phyloP scores from a whole-genome alignment of 139 green algal species.

The Asterochloris sp. region DNA sequence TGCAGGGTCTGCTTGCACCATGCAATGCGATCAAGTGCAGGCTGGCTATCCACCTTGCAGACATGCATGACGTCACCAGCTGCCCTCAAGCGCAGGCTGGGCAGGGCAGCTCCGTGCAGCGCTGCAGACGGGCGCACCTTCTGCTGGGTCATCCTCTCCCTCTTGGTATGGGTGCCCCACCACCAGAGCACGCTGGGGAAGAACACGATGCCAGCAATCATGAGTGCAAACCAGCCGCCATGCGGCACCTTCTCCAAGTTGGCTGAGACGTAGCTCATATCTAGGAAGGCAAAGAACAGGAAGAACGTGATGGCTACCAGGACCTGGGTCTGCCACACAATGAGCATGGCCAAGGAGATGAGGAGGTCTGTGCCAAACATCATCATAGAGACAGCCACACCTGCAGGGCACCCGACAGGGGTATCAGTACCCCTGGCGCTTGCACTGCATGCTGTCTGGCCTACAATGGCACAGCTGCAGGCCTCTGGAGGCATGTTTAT shows the following conservation, averaged over 20 bases:
- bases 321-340: conserved; percentile 25
- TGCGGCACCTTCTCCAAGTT: conserved; percentile 41
- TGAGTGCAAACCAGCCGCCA: conserved; percentile 36
- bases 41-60: no score
- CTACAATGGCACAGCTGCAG: no score
- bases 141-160: neutral
- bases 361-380: conserved; percentile 41
- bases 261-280: conserved; percentile 30
- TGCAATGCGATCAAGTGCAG: no score
- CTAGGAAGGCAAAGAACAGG: conserved; percentile 35
- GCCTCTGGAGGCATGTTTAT: no score
- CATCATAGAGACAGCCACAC: conserved; percentile 33
- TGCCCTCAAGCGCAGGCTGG: no score
- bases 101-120: no score
- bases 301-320: conserved; percentile 20
- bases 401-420: conserved; percentile 3
- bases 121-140: no score
- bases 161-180: conserved; percentile 15
- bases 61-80: no score
- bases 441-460: no score
- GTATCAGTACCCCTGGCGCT: no score
- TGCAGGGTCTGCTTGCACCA: no score
- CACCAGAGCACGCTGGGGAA: conserved; percentile 8
- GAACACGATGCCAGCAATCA: conserved; percentile 16
- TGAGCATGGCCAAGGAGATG: conserved; percentile 25